phyloP scores from a whole-genome alignment of 257 asterid species.

The Solanum bulbocastanum region DNA sequence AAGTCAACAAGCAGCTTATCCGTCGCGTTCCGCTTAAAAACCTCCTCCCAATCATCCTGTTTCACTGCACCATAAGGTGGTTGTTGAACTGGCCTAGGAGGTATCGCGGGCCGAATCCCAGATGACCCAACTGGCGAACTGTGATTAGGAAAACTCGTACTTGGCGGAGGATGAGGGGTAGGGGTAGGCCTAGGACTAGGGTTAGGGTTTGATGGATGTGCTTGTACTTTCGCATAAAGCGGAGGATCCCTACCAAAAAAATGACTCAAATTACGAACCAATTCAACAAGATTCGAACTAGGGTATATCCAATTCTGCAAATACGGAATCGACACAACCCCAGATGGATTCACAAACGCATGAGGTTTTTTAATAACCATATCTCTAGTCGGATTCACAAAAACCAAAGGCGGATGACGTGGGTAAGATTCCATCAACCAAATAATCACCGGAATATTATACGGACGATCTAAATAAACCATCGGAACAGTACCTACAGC shows the following conservation, averaged over 20 bases:
- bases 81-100: conserved; percentile 59
- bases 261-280: conserved; percentile 48
- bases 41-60: conserved; percentile 62
- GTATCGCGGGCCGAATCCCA: conserved; percentile 47
- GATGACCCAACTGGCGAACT: conserved; percentile 25
- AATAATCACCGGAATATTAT: conserved; percentile 77
- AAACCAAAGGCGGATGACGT: conserved; percentile 71
- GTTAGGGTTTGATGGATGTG: neutral
- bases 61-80: conserved; percentile 43
- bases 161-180: neutral
- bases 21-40: conserved; percentile 45
- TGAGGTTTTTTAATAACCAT: conserved; percentile 84
- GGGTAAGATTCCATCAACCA: conserved; percentile 95
- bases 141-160: neutral
- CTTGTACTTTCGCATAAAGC: conserved; percentile 48
- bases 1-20: conserved; percentile 49
- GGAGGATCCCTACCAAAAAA: conserved; percentile 87
- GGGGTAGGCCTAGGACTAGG: neutral
- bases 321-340: conserved; percentile 69
- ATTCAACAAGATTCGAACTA: conserved; percentile 63
- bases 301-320: conserved; percentile 81
- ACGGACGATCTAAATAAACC: conserved; percentile 51
- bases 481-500: conserved; percentile 87
- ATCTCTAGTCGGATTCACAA: conserved; percentile 81
- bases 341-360: conserved; percentile 73